Evolutionary conservation across 306 rosid genomes (phyloP).

Genomic region (Aeschynomene evenia): DNA sequence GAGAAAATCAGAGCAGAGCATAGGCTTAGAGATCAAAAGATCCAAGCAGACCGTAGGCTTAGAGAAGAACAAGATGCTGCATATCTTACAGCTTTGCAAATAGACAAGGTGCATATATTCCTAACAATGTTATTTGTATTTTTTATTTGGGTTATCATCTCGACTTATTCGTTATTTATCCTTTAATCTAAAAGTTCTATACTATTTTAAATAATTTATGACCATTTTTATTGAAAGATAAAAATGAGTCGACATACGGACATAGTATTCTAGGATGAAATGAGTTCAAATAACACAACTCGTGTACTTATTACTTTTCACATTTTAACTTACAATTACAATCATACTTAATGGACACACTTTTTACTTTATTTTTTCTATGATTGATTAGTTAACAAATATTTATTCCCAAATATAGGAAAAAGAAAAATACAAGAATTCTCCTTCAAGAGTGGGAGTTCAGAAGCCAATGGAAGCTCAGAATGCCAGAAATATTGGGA

Average conservation of each 20-base stretch:
- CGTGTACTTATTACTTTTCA: neutral
- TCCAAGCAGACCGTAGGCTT: conserved; percentile 61
- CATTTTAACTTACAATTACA: conserved; percentile 5
- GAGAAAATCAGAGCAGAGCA: conserved; percentile 63
- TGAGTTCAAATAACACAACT: too few species aligned
- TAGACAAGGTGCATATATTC: conserved; percentile 56
- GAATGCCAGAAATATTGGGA: conserved; percentile 40
- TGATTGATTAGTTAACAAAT: conserved; percentile 13
- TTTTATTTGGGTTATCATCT: too few species aligned
- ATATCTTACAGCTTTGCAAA: conserved; percentile 61
- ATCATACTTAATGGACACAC: neutral
- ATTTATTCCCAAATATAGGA: conserved; percentile 40
- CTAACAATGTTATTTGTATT: too few species aligned
- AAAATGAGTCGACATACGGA: too few species aligned
- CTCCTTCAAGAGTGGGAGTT: conserved; percentile 30
- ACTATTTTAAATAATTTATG: too few species aligned
- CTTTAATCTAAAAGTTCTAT: too few species aligned
- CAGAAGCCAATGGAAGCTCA: conserved; percentile 43
- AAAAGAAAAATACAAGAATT: conserved; percentile 45
- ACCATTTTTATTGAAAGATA: too few species aligned
- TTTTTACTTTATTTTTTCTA: neutral
- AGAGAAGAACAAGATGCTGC: conserved; percentile 86
- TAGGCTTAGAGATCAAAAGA: conserved; percentile 54
- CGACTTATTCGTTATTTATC: too few species aligned
- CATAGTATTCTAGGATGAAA: too few species aligned